Evolutionary conservation across 1,284 basidiomycete species (phyloP).

Genomic region (Puccinia hordei): DNA sequence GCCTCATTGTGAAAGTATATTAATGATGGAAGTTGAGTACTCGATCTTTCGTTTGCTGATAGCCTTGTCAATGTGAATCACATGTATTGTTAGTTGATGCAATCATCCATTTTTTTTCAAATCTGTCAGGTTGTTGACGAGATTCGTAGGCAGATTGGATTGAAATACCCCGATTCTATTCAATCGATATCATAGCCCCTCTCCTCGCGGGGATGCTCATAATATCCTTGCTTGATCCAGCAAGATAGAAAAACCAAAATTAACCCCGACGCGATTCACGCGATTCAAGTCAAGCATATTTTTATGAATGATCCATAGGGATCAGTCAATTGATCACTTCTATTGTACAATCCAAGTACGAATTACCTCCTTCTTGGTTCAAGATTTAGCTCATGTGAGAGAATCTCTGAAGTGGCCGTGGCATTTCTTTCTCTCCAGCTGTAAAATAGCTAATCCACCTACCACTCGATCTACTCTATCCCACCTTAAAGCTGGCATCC

Average conservation of each 20-base stretch:
- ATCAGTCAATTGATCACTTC: not conserved
- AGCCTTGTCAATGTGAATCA: not conserved
- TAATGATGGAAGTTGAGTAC: conserved; percentile 48
- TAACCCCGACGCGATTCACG: too few species aligned
- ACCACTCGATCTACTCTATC: too few species aligned
- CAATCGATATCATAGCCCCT: conserved; percentile 7
- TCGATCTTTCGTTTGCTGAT: not conserved
- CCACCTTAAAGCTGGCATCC: too few species aligned
- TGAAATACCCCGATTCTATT: conserved; percentile 16
- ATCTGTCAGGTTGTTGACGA: conserved; percentile 43
- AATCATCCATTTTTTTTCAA: not conserved
- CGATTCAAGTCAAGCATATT: not conserved
- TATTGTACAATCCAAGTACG: too few species aligned
- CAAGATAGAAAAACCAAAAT: too few species aligned
- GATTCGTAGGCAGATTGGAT: conserved; percentile 42
- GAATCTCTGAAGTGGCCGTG: too few species aligned
- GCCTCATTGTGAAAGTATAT: conserved; percentile 44
- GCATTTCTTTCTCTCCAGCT: too few species aligned
- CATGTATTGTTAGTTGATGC: not conserved
- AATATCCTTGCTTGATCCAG: not conserved
- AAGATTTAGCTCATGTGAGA: too few species aligned
- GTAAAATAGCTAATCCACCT: too few species aligned
- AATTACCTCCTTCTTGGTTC: too few species aligned
- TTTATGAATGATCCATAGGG: not conserved
- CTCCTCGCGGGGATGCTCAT: not conserved